Conservation (phyloP, 768 basidiomycete genomes). For the Polyporus arcularius region DNA sequence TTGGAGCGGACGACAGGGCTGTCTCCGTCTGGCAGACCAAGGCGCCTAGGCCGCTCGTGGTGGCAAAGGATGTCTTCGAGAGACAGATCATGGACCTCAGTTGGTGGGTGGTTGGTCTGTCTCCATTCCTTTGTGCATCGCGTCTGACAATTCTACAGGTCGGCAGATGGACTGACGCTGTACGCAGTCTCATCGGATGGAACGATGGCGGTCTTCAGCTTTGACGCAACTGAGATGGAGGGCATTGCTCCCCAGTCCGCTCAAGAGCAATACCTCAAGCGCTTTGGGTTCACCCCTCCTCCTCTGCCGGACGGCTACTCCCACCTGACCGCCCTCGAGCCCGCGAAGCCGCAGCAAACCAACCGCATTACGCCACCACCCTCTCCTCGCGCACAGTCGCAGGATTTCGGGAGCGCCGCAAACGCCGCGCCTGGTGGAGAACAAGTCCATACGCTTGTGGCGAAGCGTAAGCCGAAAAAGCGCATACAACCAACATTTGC, state of each 20-base stretch:
- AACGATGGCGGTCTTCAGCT: constrained; percentile 86
- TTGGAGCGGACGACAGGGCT: constrained; percentile 91
- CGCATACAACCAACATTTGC: constrained; percentile 51
- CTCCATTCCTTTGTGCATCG: constrained; percentile 5
- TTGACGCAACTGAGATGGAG: constrained; percentile 77
- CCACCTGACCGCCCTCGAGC: constrained; percentile 35
- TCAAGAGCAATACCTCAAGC: constrained; percentile 78
- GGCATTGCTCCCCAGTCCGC: constrained; percentile 75
- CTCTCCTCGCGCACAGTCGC: constrained; percentile 39
- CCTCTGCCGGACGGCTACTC: constrained; percentile 74
- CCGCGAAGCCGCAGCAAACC: constrained; percentile 2
- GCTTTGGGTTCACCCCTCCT: constrained; percentile 73
- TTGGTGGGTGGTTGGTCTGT: constrained; percentile 54
- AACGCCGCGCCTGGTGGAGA: constrained; percentile 46
- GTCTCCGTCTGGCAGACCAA: constrained; percentile 98
- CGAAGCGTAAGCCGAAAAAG: constrained; percentile 71
- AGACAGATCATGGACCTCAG: constrained; percentile 93
- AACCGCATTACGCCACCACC: constrained; percentile 48
- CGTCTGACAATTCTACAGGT: constrained; percentile 53
- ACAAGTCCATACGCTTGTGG: constrained; percentile 70
- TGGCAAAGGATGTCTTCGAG: constrained; percentile 92
- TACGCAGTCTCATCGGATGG: constrained; percentile 97
- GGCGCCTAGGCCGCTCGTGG: constrained; percentile 85
- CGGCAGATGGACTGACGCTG: constrained; percentile 86
- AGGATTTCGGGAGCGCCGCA: constrained; percentile 29